Base-by-base conservation (phyloP, 495 filamentous ascomycete genomes). In the Pyronema omphalodes region DNA sequence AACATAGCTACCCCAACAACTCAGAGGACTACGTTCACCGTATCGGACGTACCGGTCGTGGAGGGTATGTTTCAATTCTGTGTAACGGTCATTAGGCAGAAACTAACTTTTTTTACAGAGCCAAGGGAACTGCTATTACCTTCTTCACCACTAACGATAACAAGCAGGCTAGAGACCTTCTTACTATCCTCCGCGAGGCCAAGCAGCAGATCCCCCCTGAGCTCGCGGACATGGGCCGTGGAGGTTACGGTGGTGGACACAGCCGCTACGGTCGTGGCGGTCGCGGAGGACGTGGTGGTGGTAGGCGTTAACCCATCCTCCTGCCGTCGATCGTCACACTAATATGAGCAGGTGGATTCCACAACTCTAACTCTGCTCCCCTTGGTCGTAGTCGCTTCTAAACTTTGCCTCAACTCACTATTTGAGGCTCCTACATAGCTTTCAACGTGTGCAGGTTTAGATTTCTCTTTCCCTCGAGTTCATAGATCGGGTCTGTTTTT, bases 11-110 rank as follows among this genome's bases (percentile, higher is more conserved):
- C 60, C 91, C 91, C 68, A 95, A 96, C 76, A 98, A 98, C 75
- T 96, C 91, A 71, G 91, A 98, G 73, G 89, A 95, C 70, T 98
- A 98, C 65, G 89, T 98, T 69, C 91, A 98, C 71, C 85, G 91
- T 71, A 98, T 98, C 74, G 91, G 83, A 69, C 80, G 87, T 78
- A 96, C 89, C 70, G 89, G 86, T 68, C 86, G 89, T 78, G 91
- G 89, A 59, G 91, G 61, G 61, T 63, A 60, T 60, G 57, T 53
- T 47, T 44, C 1, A 3, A 17, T 15, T 17, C 23, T 7, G 1
- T 47, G 14, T 47, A 9, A n/a, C 11, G 44, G 3, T 47, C 9
- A 15, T 19, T 9, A 19, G 44, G 12, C 17, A 12, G 29, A 35
- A 12, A 36, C 47, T 64, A 45, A 64, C 34, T 23, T 14, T 12